Percentiles rank a stretch among this genome's conserved stretches.
Conservation (phyloP, 2,329 filamentous ascomycete genomes). For the Shiraia sp. region DNA sequence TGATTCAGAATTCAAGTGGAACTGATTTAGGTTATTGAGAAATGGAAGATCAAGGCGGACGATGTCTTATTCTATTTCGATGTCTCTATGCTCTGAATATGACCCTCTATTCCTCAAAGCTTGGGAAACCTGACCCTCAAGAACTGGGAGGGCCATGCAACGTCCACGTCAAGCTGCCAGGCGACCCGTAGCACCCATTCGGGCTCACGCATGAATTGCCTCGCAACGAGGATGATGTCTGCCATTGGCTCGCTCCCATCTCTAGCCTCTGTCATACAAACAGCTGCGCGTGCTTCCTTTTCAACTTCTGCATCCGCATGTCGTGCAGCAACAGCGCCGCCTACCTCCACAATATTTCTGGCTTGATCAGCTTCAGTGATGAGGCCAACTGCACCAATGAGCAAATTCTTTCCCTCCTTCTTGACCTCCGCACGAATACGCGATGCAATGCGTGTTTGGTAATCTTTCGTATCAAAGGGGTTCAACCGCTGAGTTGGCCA, state of each 20-base stretch:
- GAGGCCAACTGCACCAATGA: constrained; percentile 58
- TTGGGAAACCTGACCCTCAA: constrained; percentile 37
- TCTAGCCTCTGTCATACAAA: constrained; percentile 41
- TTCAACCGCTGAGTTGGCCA: constrained; percentile 48
- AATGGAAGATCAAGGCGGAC: too few relatives aligned
- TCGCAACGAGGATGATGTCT: constrained; percentile 56
- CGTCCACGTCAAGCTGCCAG: constrained; percentile 53
- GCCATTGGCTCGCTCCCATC: constrained; percentile 43
- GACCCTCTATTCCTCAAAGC: too few relatives aligned
- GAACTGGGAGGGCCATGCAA: constrained; percentile 56
- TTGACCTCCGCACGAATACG: constrained; percentile 49
- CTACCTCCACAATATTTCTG: constrained; percentile 47
- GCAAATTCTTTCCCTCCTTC: constrained; percentile 43
- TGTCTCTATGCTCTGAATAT: too few relatives aligned
- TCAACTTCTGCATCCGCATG: constrained; percentile 31
- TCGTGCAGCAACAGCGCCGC: constrained; percentile 17
- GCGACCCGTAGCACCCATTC: constrained; percentile 59
- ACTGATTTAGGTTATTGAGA: too few relatives aligned
- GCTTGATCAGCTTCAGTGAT: constrained; percentile 60
- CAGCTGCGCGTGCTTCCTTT: constrained; percentile 35
- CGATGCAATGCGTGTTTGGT: constrained; percentile 55
- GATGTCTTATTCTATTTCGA: too few relatives aligned
- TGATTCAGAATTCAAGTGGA: too few relatives aligned
- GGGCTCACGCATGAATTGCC: constrained; percentile 60
- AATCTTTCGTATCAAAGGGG: constrained; percentile 49